Evolutionary conservation across 768 basidiomycete species (phyloP).

Genomic region (Leccinum pellstonianum): DNA sequence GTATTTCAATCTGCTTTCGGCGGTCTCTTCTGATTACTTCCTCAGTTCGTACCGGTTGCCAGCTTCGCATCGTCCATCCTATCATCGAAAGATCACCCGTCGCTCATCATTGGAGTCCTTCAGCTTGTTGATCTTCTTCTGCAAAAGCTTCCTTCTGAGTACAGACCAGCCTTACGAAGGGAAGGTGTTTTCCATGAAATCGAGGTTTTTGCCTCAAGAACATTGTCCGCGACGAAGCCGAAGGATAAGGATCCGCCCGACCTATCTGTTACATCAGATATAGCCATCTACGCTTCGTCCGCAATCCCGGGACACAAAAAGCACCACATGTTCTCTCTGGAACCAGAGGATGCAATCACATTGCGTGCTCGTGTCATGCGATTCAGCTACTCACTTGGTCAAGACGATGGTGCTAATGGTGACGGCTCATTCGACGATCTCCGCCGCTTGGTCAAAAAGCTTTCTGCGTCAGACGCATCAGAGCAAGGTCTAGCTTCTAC

Average conservation of each 20-base stretch:
- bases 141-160: conserved; percentile 77
- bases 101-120: conserved; percentile 81
- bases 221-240: conserved; percentile 52
- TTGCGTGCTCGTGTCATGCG: conserved; percentile 87
- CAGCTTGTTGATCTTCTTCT: conserved; percentile 93
- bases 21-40: conserved; percentile 10
- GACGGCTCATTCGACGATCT: conserved; percentile 66
- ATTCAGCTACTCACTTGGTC: conserved; percentile 69
- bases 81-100: conserved; percentile 87
- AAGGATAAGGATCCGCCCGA: conserved; percentile 45
- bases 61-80: conserved; percentile 93
- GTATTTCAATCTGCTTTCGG: conserved; percentile 27
- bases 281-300: conserved; percentile 40
- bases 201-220: conserved; percentile 66
- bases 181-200: conserved; percentile 98
- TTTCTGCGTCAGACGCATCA: conserved; percentile 52
- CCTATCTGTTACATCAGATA: conserved; percentile 36
- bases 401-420: conserved; percentile 49
- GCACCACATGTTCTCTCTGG: conserved; percentile 62
- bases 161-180: conserved; percentile 85
- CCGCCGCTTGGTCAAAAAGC: conserved; percentile 58
- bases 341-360: conserved; percentile 90
- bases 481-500: conserved; percentile 65
- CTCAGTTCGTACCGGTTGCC: conserved; percentile 88
- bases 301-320: conserved; percentile 68